Percentiles rank a stretch among this genome's conserved stretches.
Evolutionary conservation across 2,329 filamentous ascomycete genomes (phyloP).

Genomic region (Venturia nashicola): DNA sequence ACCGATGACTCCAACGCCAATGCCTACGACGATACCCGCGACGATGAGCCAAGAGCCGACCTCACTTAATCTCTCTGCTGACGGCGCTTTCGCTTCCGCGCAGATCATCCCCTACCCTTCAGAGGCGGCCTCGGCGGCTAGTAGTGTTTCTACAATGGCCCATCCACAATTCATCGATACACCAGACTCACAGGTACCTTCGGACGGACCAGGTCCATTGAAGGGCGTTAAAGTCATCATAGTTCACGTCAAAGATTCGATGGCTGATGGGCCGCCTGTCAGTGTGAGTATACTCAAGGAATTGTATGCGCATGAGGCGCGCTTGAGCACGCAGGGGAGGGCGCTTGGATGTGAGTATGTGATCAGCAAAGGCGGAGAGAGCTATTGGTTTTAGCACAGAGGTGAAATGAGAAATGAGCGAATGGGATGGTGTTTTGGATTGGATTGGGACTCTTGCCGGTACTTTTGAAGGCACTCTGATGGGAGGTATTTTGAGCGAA

Average conservation of each 20-base stretch:
- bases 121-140: background rate
- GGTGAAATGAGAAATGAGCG: no score
- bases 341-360: constrained; percentile 70
- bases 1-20: background rate
- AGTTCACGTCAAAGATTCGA: constrained; percentile 85
- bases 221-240: constrained; percentile 68
- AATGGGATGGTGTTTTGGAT: background rate
- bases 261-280: constrained; percentile 56
- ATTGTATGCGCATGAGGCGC: constrained; percentile 49
- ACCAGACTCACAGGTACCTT: constrained; percentile 8
- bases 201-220: constrained; percentile 35
- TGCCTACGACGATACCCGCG: background rate
- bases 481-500: background rate
- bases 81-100: background rate
- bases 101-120: background rate
- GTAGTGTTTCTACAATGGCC: background rate
- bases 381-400: constrained; percentile 31
- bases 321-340: constrained; percentile 33
- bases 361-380: constrained; percentile 54
- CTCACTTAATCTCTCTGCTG: background rate
- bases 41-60: constrained; percentile 10
- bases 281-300: constrained; percentile 59
- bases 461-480: background rate
- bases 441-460: background rate
- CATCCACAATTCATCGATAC: background rate